phyloP scores from a whole-genome alignment of 2,329 filamentous ascomycete genomes.

The Sclerotinia nivalis region DNA sequence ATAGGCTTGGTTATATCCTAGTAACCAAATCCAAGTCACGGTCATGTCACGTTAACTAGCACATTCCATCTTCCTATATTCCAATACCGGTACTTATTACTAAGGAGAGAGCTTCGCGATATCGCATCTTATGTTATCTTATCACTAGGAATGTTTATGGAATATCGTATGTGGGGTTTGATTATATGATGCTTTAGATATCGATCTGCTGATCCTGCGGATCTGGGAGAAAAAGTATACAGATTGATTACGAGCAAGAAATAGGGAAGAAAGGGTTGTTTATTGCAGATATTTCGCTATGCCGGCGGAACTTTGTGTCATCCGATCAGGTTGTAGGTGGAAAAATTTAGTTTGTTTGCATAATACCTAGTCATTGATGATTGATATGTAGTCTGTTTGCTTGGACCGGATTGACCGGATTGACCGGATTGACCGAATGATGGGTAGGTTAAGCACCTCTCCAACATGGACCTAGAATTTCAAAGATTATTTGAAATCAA shows the following conservation, averaged over 20 bases:
- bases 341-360: no score
- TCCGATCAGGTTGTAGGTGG: slow-evolving; percentile 57
- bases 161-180: no score
- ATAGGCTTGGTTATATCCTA: no score
- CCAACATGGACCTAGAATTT: neutral
- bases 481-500: slow-evolving; percentile 21
- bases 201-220: slow-evolving; percentile 14
- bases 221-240: slow-evolving; percentile 54
- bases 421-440: no score
- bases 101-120: no score
- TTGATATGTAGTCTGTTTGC: slow-evolving; percentile 10
- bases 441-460: slow-evolving; percentile 5
- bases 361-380: neutral
- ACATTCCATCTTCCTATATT: no score
- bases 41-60: no score
- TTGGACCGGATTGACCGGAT: slow-evolving; percentile 20
- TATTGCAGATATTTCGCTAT: slow-evolving; percentile 67
- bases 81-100: no score
- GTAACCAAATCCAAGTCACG: no score
- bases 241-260: slow-evolving; percentile 65
- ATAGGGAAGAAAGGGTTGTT: slow-evolving; percentile 65
- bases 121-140: no score
- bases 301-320: slow-evolving; percentile 69
- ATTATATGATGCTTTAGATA: no score
- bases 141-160: no score